A percentile compares a stretch with the other conserved stretches of the same genome.
Conservation (phyloP, 257 asterid species). For the Datura wrightii region DNA sequence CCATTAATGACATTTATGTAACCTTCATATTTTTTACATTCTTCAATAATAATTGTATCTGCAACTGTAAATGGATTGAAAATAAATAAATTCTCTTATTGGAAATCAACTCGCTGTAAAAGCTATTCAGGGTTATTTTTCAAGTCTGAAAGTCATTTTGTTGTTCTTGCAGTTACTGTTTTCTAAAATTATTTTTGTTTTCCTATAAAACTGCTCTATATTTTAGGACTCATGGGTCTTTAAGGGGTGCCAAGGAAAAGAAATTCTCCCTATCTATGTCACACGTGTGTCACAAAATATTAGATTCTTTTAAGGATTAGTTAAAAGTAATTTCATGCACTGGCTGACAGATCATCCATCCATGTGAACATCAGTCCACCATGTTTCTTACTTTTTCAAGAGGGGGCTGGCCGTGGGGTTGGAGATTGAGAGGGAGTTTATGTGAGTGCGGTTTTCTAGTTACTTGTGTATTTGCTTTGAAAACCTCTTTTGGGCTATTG, state of each 20-base stretch:
- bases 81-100: not conserved
- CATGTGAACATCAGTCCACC: too few species aligned
- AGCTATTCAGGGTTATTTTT: not conserved
- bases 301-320: too few species aligned
- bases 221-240: too few species aligned
- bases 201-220: not conserved
- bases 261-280: not conserved
- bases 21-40: not conserved
- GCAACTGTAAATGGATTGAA: not conserved
- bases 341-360: too few species aligned
- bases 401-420: too few species aligned
- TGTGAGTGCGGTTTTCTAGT: too few species aligned
- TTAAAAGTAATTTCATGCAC: too few species aligned
- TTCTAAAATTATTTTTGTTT: not conserved
- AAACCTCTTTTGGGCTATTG: too few species aligned
- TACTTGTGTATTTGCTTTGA: too few species aligned
- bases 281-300: not conserved
- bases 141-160: conserved; percentile 20
- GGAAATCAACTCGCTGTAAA: not conserved
- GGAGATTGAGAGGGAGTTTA: too few species aligned
- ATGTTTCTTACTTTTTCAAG: too few species aligned
- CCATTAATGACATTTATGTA: not conserved
- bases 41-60: not conserved
- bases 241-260: not conserved
- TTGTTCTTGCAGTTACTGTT: not conserved